A percentile compares a stretch with the other conserved stretches of the same genome.
These are phyloP conservation scores for Fusarium anthophilum DNA, from an alignment of 2,329 filamentous ascomycete genomes.

Conservation along the genomic window DNA sequence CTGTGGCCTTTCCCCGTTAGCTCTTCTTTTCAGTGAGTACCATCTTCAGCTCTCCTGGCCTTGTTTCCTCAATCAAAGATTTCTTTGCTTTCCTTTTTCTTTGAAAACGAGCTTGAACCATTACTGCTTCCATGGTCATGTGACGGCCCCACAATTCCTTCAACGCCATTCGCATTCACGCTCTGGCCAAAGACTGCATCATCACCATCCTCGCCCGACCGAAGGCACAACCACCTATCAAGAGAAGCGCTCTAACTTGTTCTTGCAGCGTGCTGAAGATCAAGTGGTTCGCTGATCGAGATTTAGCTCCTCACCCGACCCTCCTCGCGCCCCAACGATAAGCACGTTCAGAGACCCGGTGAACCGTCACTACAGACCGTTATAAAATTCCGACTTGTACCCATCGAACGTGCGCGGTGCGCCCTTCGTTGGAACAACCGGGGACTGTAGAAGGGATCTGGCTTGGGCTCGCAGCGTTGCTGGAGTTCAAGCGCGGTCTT, in stretches of 20 bases:
- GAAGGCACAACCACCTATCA: neutral
- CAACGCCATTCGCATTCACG: neutral
- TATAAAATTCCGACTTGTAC: constrained; percentile 27
- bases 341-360: neutral
- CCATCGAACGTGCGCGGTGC: constrained; percentile 1
- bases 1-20: neutral
- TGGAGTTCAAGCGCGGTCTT: neutral
- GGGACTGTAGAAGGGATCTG: constrained; percentile 8
- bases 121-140: neutral
- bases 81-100: fast-evolving
- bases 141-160: neutral
- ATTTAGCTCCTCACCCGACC: neutral
- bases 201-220: neutral
- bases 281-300: neutral
- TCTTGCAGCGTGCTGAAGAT: constrained; percentile 16
- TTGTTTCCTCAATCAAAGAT: fast-evolving
- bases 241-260: neutral
- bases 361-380: constrained; percentile 1
- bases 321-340: neutral
- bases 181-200: neutral
- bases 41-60: fast-evolving
- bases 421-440: constrained; percentile 21
- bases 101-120: neutral
- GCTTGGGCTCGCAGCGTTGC: constrained; percentile 6
- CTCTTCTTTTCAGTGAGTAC: neutral